Base-by-base conservation (phyloP, 345 rosid genomes). In the Bruguiera gymnorhiza region DNA sequence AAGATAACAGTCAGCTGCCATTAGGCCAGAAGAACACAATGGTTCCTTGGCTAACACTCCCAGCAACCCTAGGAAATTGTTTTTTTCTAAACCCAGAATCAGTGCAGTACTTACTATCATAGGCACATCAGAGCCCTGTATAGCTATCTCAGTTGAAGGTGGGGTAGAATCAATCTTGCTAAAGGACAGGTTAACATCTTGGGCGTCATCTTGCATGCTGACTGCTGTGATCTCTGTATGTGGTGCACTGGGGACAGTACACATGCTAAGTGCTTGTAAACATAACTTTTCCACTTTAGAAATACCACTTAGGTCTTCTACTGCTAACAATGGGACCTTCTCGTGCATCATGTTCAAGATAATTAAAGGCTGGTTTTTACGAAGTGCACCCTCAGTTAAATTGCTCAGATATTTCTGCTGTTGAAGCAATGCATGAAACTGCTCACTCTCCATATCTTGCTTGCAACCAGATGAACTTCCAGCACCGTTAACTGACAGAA, bases 331-430 rank as follows among this genome's bases (percentile, higher is more conserved):
- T 5, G 81, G 48, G 53, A 65, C 71, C 79, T 92, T 92, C 78
- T 92, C 91, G 56, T 92, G 97, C 75, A 69, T 64, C n/a, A 92
- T 76, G 78, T 95, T 92, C 24, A 68, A 66, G 75, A 95, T 77
- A 50, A 95, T 84, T 72, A 87, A 79, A 0, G 92, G 94, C 75
- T 87, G 89, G 29, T 84, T 87, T 81, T 87, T 92, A 69, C 81
- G 71, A 19, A 95, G 91, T 5, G 97, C 94, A 2, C 70, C 86
- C 62, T 92, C 91, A 4, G 97, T 95, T 68, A 90, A 68, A 78
- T 66, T 83, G 76, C 79, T 80, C 30, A 95, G 75, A 79, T 80
- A 81, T 58, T 85, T 92, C 75, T 87, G 93, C 70, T 85, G 89
- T 69, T 81, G 81, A 54, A 90, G 73, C 77, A 92, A 72, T 13